Evolutionary conservation across 1,284 basidiomycete species (phyloP).

Genomic region (Entoloma clypeatum): DNA sequence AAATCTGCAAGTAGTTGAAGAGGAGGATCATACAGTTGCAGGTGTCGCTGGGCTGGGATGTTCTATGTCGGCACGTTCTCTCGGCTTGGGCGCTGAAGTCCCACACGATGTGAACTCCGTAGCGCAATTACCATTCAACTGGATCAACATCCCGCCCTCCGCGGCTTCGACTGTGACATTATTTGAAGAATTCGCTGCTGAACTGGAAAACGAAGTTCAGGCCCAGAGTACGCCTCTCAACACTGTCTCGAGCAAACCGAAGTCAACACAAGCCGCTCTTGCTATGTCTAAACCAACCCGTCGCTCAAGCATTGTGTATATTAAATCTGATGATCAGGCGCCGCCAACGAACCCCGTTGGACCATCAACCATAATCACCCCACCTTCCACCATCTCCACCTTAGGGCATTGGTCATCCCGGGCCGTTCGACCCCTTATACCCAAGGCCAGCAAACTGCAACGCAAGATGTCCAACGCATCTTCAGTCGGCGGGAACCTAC

Average conservation of each 20-base stretch:
- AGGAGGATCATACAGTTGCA: slow-evolving; percentile 28
- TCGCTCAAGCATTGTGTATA: slow-evolving; percentile 61
- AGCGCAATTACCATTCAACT: slow-evolving; percentile 49
- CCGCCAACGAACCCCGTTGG: slow-evolving; percentile 25
- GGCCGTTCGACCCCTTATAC: slow-evolving; percentile 48
- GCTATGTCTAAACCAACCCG: slow-evolving; percentile 34
- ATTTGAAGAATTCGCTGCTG: slow-evolving; percentile 53
- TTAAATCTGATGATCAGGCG: slow-evolving; percentile 50
- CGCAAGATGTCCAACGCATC: slow-evolving; percentile 36
- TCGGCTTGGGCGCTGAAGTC: slow-evolving; percentile 47
- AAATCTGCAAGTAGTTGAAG: slow-evolving; percentile 36
- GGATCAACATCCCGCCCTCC: slow-evolving; percentile 41
- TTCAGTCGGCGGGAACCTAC: slow-evolving; percentile 42
- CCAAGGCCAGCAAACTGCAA: slow-evolving; percentile 45
- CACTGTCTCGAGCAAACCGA: slow-evolving; percentile 35
- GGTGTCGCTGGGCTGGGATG: slow-evolving; percentile 30
- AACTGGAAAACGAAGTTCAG: slow-evolving; percentile 41
- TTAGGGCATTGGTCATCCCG: slow-evolving; percentile 48
- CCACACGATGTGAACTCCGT: slow-evolving; percentile 44
- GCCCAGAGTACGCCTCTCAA: slow-evolving; percentile 64
- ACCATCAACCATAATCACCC: slow-evolving; percentile 21
- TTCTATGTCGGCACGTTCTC: slow-evolving; percentile 41
- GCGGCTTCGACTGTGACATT: slow-evolving; percentile 57
- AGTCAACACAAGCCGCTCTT: slow-evolving; percentile 32
- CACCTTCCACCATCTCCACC: slow-evolving; percentile 33